Base-by-base conservation (phyloP, 345 rosid species). In the Nephelium lappaceum region DNA sequence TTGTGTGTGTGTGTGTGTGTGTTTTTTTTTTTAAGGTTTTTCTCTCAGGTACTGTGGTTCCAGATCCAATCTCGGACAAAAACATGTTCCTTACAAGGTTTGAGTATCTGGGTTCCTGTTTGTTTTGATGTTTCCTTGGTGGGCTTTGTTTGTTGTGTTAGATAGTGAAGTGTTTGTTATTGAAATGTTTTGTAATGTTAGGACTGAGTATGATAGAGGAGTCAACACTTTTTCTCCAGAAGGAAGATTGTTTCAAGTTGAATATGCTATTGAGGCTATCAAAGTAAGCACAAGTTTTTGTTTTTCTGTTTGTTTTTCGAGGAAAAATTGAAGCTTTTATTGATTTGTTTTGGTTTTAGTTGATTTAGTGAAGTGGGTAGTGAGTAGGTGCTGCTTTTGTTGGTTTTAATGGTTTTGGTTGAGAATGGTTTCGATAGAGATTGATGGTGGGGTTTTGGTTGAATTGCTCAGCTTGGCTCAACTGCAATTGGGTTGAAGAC, bases 131-230 rank as follows among this genome's bases (percentile, higher is more conserved):
- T 24, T 73, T 45, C 8, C 10, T 42, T 38, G 51, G 66, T 24
- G 36, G 72, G 45, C 25, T 61, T 62, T 8, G 23, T 68, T 27
- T 69, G 43, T 61, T 24, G 5, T 8, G 2, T 43, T 24, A 62
- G 51, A 18, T 25, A 10, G 45, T 42, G 23, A 36, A 38, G 70
- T 38, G 43, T 39, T 43, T 39, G 2, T 2, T n/a, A 6, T 67
- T 66, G 18, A n/a, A 60, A 1, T 45, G 39, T 81, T 18, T 68
- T 14, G 5, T 16, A 6, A 83, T 67, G 11, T 36, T 79, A 96
- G 99, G 92, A 96, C 97, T 16, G 99, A 96, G 95, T 96, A 96
- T 82, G 99, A 96, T 77, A 88, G 99, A 86, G 98, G 99, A 78
- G 99, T 96, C 49, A 96, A 96, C 91, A 96, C 99, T 67, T 96